These are phyloP conservation scores for Plasmodium cynomolgi DNA, from an alignment of 169 alveolate species.

Conservation along the genomic window DNA sequence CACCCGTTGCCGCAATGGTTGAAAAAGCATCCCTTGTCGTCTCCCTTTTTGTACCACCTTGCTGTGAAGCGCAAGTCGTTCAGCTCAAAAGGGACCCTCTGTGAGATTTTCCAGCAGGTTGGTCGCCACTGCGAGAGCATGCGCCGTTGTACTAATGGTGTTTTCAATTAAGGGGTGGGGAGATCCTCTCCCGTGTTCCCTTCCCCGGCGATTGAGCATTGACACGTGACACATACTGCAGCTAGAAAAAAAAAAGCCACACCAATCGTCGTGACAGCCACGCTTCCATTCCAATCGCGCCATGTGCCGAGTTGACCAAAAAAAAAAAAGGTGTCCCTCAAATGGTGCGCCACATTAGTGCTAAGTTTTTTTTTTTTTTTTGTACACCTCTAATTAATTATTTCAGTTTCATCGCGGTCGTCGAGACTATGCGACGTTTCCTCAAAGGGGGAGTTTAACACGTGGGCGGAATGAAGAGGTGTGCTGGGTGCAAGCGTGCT, in stretches of 20 bases:
- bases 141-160: neutral
- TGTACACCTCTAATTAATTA: neutral
- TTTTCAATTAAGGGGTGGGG: neutral
- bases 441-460: neutral
- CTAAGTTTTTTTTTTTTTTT: neutral
- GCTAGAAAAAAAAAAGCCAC: neutral
- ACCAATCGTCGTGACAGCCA: neutral
- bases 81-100: neutral
- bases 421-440: neutral
- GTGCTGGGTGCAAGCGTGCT: neutral
- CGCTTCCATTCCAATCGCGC: neutral
- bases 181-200: neutral
- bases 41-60: neutral
- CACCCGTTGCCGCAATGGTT: neutral
- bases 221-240: neutral
- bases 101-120: neutral
- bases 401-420: neutral
- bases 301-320: neutral
- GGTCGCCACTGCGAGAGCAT: neutral
- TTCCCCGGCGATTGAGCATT: neutral
- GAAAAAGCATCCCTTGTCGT: neutral
- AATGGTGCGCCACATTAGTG: neutral
- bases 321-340: neutral
- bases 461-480: neutral
- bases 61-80: neutral